Base-by-base conservation (phyloP, 768 basidiomycete genomes). In the Suillus tomentosus region DNA sequence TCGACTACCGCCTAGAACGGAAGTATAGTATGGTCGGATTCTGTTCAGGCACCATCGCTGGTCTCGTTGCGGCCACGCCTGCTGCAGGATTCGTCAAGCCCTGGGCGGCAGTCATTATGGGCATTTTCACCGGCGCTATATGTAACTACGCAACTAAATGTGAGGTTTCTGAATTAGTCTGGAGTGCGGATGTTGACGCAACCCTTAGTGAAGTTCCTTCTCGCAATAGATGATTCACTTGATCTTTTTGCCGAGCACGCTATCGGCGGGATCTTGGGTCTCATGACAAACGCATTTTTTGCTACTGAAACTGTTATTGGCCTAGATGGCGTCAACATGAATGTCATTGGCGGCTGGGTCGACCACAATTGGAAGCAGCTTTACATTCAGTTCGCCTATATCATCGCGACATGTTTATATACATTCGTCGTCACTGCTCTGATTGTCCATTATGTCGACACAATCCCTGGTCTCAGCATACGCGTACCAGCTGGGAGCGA, bases 231-330 rank as follows among this genome's bases (percentile, higher is more conserved):
- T 72, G 95, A 96, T 72, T 87, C 94, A 0, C 88, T 97, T 54
- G 95, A 98, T 82, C 84, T 95, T 54, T 96, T 94, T 73, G 94
- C 95, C n/a, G 88, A 93, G 70, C 96, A 97, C 79, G 95, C 89
- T 40, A 78, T 96, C 43, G 94, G 93, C 11, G 92, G 94, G 27
- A 85, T 92, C 48, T 76, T 92, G 60, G 95, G 93, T 50, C 81
- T 92, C n/a, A 71, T 93, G 55, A 68, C 82, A 66, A 94, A 91
- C 65, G 93, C 79, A 19, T 82, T 95, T 69, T 94, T 96, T 70
- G 94, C 89, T 14, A 85, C 89, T 19, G 75, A 77, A 6, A 76
- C 78, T 7, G 80, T 95, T 58, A 88, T 89, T 24, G 79, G 79
- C 17, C 80, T 92, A 65, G 93, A 95, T 69, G 90, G 85, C 31